A percentile compares a stretch with the other conserved stretches of the same genome.
These are phyloP conservation scores for Heliosperma pusillum DNA, from an alignment of 148 eudicot species.

Conservation along the genomic window DNA sequence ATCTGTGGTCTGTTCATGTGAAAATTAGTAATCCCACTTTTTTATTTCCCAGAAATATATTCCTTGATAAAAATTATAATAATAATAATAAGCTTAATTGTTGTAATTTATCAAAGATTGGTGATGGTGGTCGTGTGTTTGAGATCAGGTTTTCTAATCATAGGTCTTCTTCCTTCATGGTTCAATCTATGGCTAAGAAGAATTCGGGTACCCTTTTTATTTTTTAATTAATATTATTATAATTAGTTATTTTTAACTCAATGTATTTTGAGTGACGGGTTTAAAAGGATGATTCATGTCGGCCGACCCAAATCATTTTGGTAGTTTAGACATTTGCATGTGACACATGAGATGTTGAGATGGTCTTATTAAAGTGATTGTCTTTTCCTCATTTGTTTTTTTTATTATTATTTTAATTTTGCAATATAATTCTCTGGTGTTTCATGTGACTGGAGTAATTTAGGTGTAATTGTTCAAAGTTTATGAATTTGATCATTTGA, in stretches of 20 bases:
- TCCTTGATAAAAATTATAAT: slow-evolving; percentile 11
- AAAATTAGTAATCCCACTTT: slow-evolving; percentile 39
- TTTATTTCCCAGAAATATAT: slow-evolving; percentile 32
- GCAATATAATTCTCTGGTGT: background rate
- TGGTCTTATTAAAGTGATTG: background rate
- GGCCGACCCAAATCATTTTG: no score
- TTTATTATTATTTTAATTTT: background rate
- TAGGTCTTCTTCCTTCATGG: slow-evolving; percentile 21
- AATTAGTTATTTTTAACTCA: no score
- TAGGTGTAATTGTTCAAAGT: background rate
- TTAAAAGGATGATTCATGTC: no score
- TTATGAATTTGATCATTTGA: background rate
- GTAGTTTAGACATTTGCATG: background rate
- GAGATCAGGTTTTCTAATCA: slow-evolving; percentile 41
- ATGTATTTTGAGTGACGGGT: background rate
- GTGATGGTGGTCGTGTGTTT: slow-evolving; percentile 29
- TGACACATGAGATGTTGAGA: background rate
- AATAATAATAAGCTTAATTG: slow-evolving; percentile 21
- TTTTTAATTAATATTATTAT: background rate
- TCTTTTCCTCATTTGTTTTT: background rate
- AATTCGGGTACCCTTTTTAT: slow-evolving; percentile 44
- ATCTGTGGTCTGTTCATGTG: slow-evolving; percentile 68
- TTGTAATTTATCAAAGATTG: slow-evolving; percentile 7
- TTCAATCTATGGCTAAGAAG: slow-evolving; percentile 56
- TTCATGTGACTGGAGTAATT: background rate